Base-by-base conservation (phyloP, 2,329 filamentous ascomycete species). In the Fusarium xyrophilum region DNA sequence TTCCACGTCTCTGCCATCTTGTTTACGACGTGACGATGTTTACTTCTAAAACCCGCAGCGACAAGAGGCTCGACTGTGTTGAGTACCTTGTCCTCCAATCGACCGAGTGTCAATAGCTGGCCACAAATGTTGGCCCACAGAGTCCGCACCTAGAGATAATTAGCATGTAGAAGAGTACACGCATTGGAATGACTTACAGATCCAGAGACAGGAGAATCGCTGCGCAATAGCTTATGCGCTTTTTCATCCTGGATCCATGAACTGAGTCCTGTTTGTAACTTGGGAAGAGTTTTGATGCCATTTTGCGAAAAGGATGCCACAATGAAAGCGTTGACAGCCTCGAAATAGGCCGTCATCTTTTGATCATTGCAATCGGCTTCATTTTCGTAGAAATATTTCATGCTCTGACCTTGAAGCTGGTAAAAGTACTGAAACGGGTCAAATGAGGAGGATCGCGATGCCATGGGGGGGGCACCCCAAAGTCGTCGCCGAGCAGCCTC, bases 351-450 rank as follows among this genome's bases (percentile, higher is more conserved):
- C 5, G 78, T 76, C 7, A 83, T 72, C 7, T 77, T 74, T 3
- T 75, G 72, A 11, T 79, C 76, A 6, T 78, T 70, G n/a, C 83
- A 75, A 0, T 77, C 66, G 13, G 80, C 72, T 12, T 84, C 75
- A 1, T 79, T 73, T 4, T 77, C 72, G 74, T 93, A 96, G 2
- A 85, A 79, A 6, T 78, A 78, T 13, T 79, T 77, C 43, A 95
- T 79, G 1, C 86, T 79, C 17, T 80, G 76, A 56, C 82, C 83
- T 44, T 88, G 79, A 17, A 90, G 83, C 43, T 83, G 84, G 73
- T 93, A 91, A 2, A 96, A 78, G 55, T 87, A 82, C 55, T 89
- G 85, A 67, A 90, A 92, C 0, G 90, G 87, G 71, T 93, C 86
- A 62, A 82, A 85, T 8, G 80, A 80, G 6, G 88, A 88, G 14